Evolutionary conservation across 495 filamentous ascomycete genomes (phyloP).

Genomic region (Talaromyces ruber): DNA sequence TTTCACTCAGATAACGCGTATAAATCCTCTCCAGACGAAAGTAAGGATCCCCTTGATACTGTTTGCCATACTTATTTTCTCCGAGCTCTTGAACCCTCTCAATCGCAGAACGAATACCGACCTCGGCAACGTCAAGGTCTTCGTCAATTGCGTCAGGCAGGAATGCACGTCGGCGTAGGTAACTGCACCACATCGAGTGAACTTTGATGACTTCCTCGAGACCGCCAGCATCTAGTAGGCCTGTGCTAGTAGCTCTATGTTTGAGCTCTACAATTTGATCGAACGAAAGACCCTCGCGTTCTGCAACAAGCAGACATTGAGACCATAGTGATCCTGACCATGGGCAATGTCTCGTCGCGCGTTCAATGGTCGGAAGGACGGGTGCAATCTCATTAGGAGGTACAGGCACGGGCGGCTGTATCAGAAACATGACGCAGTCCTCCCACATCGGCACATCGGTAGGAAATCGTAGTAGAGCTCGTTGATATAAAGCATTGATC

Average conservation of each 20-base stretch:
- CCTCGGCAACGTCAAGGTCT: slow-evolving; percentile 82
- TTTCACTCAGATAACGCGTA: slow-evolving; percentile 81
- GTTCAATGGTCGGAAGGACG: slow-evolving; percentile 50
- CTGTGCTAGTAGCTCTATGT: slow-evolving; percentile 78
- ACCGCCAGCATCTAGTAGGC: slow-evolving; percentile 62
- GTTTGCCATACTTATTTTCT: slow-evolving; percentile 62
- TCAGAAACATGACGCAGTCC: slow-evolving; percentile 69
- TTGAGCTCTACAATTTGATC: slow-evolving; percentile 82
- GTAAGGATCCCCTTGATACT: slow-evolving; percentile 73
- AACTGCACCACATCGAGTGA: slow-evolving; percentile 88
- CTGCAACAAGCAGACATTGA: slow-evolving; percentile 72
- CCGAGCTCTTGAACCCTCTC: slow-evolving; percentile 76
- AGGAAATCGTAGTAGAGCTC: slow-evolving; percentile 60
- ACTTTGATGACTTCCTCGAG: slow-evolving; percentile 83
- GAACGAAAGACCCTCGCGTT: slow-evolving; percentile 64
- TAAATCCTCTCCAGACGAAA: slow-evolving; percentile 86
- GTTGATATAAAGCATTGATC: slow-evolving; percentile 68
- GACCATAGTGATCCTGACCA: slow-evolving; percentile 91
- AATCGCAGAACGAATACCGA: slow-evolving; percentile 75
- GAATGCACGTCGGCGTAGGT: slow-evolving; percentile 76
- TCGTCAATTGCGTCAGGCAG: slow-evolving; percentile 70
- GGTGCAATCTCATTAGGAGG: slow-evolving; percentile 23
- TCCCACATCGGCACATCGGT: slow-evolving; percentile 68
- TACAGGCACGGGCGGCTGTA: slow-evolving; percentile 30
- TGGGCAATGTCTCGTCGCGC: slow-evolving; percentile 79